These are phyloP conservation scores for Vaccinium vitisidaea DNA, from an alignment of 148 eudicot species.

Conservation along the genomic window DNA sequence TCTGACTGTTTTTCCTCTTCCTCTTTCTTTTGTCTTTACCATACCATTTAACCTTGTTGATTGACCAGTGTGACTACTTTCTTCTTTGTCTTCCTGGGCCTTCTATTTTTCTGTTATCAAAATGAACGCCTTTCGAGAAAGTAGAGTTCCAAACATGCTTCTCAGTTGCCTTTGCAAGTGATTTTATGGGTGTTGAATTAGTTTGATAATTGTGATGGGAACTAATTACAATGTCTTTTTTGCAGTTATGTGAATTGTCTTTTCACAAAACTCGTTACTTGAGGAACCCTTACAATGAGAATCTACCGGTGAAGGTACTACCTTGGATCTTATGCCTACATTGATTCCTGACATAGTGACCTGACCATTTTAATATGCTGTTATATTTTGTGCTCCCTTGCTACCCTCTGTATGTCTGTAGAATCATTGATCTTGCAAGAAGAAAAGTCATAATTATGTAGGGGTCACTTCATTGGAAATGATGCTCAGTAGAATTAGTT, in stretches of 20 bases:
- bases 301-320: conserved; percentile 91
- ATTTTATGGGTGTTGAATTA: background rate
- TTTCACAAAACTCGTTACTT: conserved; percentile 92
- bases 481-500: background rate
- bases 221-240: conserved; percentile 18
- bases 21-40: background rate
- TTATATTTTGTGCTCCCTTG: background rate
- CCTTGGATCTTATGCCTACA: background rate
- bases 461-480: background rate
- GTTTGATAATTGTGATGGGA: background rate
- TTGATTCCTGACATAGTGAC: background rate
- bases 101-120: background rate
- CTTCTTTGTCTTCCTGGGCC: background rate
- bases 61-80: background rate
- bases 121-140: background rate
- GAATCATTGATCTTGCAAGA: background rate
- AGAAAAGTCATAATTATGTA: background rate
- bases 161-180: background rate
- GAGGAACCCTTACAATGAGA: conserved; percentile 96
- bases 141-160: background rate
- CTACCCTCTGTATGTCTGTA: background rate
- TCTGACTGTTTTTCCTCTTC: background rate
- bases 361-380: background rate
- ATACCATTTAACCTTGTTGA: background rate
- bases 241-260: conserved; percentile 94